Conservation (phyloP, 179 eudicot genomes). For the Silene noctiflora region DNA sequence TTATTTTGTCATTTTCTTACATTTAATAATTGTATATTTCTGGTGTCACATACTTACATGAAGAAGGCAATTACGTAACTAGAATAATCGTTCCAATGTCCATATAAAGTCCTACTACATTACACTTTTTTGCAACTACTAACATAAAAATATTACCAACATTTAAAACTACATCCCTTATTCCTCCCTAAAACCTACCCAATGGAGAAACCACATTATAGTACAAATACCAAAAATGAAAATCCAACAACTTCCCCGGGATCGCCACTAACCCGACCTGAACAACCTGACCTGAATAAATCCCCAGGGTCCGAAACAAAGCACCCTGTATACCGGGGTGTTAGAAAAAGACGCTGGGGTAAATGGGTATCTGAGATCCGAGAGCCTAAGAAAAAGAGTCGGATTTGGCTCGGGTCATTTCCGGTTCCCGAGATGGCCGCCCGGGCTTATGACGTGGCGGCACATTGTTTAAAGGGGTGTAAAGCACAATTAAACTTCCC, state of each 20-base stretch:
- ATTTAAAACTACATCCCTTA: background rate
- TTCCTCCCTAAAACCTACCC: background rate
- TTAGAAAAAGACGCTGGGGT: slow-evolving; percentile 60
- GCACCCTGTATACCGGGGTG: slow-evolving; percentile 59
- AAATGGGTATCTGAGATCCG: slow-evolving; percentile 78
- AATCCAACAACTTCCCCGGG: background rate
- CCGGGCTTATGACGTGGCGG: slow-evolving; percentile 66
- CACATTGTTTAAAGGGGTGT: slow-evolving; percentile 48
- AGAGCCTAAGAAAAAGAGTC: slow-evolving; percentile 51
- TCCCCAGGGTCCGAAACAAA: slow-evolving; percentile 28
- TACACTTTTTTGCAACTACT: background rate
- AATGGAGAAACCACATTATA: slow-evolving; percentile 41
- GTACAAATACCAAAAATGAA: background rate
- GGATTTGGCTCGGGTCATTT: slow-evolving; percentile 70
- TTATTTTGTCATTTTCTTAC: background rate
- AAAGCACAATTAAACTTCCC: slow-evolving; percentile 62
- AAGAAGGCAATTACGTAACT: slow-evolving; percentile 14
- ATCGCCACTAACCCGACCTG: background rate
- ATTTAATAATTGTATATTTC: slow-evolving; percentile 12
- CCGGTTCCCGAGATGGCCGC: slow-evolving; percentile 67
- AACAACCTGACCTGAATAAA: slow-evolving; percentile 14
- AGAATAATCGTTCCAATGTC: background rate
- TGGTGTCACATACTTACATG: background rate
- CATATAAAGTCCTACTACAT: slow-evolving; percentile 7
- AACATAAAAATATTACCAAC: background rate